Evolutionary conservation across 2,329 filamentous ascomycete species (phyloP).

Genomic region (Talaromyces sp.): DNA sequence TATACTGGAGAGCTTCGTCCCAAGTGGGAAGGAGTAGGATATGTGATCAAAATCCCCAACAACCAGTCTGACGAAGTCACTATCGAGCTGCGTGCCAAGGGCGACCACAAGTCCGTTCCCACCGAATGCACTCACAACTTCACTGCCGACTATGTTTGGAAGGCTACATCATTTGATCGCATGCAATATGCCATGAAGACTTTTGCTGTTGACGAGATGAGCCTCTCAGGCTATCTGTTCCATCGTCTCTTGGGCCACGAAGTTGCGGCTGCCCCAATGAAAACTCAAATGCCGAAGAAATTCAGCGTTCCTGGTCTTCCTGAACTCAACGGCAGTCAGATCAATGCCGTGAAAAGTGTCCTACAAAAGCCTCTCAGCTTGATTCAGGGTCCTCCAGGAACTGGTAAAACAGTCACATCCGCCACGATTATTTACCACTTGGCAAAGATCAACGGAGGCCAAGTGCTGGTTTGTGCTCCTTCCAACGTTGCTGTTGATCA

Average conservation of each 20-base stretch:
- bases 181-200: conserved; percentile 99
- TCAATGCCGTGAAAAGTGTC: conserved; percentile 92
- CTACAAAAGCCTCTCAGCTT: conserved; percentile 88
- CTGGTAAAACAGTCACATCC: conserved; percentile 96
- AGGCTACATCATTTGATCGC: conserved; percentile 96
- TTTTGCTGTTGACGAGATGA: conserved; percentile 96
- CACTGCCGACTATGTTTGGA: conserved; percentile 98
- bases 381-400: conserved; percentile 94
- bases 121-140: conserved; percentile 97
- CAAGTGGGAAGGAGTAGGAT: conserved; percentile 95
- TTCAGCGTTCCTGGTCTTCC: conserved; percentile 92
- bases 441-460: conserved; percentile 88
- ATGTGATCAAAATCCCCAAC: conserved; percentile 99
- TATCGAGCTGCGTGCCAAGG: conserved; percentile 87
- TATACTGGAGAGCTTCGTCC: conserved; percentile 91
- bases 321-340: conserved; percentile 91
- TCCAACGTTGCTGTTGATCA: conserved; percentile 99
- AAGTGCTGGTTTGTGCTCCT: conserved; percentile 92
- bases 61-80: conserved; percentile 98
- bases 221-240: conserved; percentile 97
- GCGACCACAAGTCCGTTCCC: conserved; percentile 91
- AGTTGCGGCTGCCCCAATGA: conserved; percentile 90
- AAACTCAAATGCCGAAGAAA: conserved; percentile 91
- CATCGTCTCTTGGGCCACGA: conserved; percentile 94
- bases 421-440: conserved; percentile 98